These are phyloP conservation scores for Mycena chlorophos DNA, from an alignment of 768 basidiomycete species.

Conservation along the genomic window DNA sequence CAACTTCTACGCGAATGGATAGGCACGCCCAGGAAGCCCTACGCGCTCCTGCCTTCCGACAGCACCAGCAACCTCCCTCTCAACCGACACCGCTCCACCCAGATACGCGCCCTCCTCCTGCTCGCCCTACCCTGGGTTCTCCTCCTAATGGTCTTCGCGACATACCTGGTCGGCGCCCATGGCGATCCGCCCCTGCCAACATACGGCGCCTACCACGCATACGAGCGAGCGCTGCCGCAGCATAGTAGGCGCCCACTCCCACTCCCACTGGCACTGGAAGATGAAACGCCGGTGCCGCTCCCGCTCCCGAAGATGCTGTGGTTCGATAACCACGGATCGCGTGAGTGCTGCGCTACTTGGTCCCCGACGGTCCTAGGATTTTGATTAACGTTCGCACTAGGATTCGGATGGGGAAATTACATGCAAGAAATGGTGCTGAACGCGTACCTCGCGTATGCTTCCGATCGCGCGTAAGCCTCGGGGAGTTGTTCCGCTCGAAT, in stretches of 20 bases:
- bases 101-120: no score
- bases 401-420: constrained; percentile 61
- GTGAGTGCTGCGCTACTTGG: constrained; percentile 41
- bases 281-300: no score
- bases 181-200: constrained; percentile 40
- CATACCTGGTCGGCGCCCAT: no score
- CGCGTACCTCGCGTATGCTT: constrained; percentile 46
- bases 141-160: no score
- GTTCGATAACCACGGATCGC: constrained; percentile 47
- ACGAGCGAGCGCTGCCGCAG: constrained; percentile 48
- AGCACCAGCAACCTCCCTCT: no score
- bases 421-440: constrained; percentile 60
- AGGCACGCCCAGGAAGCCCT: no score
- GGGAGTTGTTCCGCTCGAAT: no score
- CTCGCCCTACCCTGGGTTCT: no score
- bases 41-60: no score
- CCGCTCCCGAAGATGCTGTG: constrained; percentile 47
- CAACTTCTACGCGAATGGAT: no score
- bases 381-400: constrained; percentile 42
- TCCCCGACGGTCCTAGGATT: no score
- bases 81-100: no score
- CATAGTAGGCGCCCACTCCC: constrained; percentile 40
- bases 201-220: constrained; percentile 43
- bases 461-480: constrained; percentile 50
- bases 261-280: constrained; percentile 44